These are phyloP conservation scores for Colletotrichum sojae DNA, from an alignment of 2,329 filamentous ascomycete species.

Conservation along the genomic window DNA sequence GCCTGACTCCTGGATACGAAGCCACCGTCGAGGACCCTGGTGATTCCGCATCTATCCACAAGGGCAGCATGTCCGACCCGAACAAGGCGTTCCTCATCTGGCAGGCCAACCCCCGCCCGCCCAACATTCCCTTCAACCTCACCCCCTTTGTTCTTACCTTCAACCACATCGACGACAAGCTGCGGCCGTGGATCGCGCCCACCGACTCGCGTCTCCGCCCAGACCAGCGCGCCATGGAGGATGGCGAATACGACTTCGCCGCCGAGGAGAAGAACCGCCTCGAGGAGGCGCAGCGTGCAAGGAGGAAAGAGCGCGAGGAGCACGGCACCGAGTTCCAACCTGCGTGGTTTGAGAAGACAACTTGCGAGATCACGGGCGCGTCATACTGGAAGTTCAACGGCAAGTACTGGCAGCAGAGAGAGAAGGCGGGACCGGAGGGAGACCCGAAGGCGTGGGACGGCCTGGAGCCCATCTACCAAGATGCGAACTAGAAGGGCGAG, in stretches of 20 bases:
- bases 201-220: constrained; percentile 95
- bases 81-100: constrained; percentile 90
- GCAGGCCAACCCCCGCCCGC: constrained; percentile 86
- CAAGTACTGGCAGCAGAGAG: constrained; percentile 86
- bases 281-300: constrained; percentile 90
- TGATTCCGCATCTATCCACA: constrained; percentile 55
- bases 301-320: constrained; percentile 79
- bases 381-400: constrained; percentile 91
- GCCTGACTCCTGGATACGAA: constrained; percentile 92
- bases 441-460: constrained; percentile 73
- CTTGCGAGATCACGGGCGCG: constrained; percentile 86
- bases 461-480: constrained; percentile 81
- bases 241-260: constrained; percentile 95
- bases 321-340: constrained; percentile 86
- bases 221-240: constrained; percentile 98
- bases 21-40: constrained; percentile 75
- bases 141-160: constrained; percentile 96
- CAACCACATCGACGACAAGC: constrained; percentile 90
- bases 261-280: constrained; percentile 94
- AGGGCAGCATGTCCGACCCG: constrained; percentile 72
- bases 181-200: constrained; percentile 83
- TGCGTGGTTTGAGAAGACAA: constrained; percentile 85
- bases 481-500: constrained; percentile 40
- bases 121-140: constrained; percentile 94
- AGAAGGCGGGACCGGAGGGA: constrained; percentile 73